Evolutionary conservation across 2,329 filamentous ascomycete species (phyloP), one percentile per base, ranked within the genome.

Genomic region (Paecilomyces variotii): DNA sequence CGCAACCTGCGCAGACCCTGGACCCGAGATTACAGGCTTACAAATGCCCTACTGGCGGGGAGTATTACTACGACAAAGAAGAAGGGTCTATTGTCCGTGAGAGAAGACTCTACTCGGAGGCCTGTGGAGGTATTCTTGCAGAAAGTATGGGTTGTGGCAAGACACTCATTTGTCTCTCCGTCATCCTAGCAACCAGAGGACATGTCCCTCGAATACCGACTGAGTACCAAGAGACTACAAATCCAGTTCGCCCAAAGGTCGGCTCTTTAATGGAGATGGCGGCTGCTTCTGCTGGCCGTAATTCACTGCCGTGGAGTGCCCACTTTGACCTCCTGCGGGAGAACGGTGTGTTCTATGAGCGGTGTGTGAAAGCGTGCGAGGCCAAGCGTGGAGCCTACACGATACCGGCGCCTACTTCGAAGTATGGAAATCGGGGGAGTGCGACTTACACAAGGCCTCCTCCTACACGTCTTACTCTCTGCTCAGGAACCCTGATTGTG

Each of bases 151-250:
- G 81, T 30, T 76, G 78, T 53, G 92, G 93, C 0, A 97, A 97
- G 76, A 97, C 93, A 0, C 75, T 97, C 27, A 96, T 97, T 10
- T 93, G 89, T 62, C 76, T 97, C 19, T 81, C 87, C 5, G 76
- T 91, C 1, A 86, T 97, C 45, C 78, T 95, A 27, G 87, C 90
- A 2, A 96, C 90, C 0, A 85, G 83, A 65, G 79, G 86, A 32
- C 82, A 92, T 61, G 82, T 86, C 10, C 83, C 90, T 4, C 75
- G 79, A 19, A 82, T 88, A 2, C 87, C 92, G 1, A 80, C 85
- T 2, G 71, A 87, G 56, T 84, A 87, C 67, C 76, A 81, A 64
- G 67, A 78, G 55, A 64, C 74, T 49, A 58, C 77, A 68, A 53
- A 74, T 65, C 63, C 77, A 64, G 53, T 79, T 54, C 75, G 82